phyloP scores from a whole-genome alignment of 345 rosid species.

The Murraya koenigii region DNA sequence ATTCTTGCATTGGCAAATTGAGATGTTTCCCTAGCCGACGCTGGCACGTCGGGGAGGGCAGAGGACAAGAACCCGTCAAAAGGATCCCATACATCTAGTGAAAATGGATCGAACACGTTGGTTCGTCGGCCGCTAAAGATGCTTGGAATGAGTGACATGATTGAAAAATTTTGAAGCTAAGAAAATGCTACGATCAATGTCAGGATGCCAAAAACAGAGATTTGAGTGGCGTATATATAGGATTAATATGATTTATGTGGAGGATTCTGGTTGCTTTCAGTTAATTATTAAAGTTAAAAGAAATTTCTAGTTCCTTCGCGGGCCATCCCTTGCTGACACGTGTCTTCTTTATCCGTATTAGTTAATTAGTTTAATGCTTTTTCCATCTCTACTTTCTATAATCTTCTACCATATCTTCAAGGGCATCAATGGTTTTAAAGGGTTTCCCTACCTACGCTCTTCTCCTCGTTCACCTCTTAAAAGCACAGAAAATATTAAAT shows the following conservation, averaged over 20 bases:
- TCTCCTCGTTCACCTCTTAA: neutral
- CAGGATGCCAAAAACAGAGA: neutral
- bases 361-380: neutral
- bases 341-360: neutral
- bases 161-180: no score
- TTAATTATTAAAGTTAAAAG: neutral
- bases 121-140: conserved; percentile 31
- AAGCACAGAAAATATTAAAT: neutral
- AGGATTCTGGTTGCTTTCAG: conserved; percentile 8
- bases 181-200: neutral
- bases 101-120: conserved; percentile 35
- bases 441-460: neutral
- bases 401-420: conserved; percentile 2
- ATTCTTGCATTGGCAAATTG: conserved; percentile 29
- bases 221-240: conserved; percentile 8
- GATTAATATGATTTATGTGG: neutral
- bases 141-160: conserved; percentile 41
- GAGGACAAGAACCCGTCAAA: conserved; percentile 17
- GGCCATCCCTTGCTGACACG: neutral
- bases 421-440: neutral
- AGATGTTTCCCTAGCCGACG: conserved; percentile 25
- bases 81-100: conserved; percentile 30
- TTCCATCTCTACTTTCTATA: neutral
- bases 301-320: conserved; percentile 9
- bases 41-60: conserved; percentile 1